These are phyloP conservation scores for Pisolithus microcarpus DNA, from an alignment of 768 basidiomycete genomes.

Conservation along the genomic window DNA sequence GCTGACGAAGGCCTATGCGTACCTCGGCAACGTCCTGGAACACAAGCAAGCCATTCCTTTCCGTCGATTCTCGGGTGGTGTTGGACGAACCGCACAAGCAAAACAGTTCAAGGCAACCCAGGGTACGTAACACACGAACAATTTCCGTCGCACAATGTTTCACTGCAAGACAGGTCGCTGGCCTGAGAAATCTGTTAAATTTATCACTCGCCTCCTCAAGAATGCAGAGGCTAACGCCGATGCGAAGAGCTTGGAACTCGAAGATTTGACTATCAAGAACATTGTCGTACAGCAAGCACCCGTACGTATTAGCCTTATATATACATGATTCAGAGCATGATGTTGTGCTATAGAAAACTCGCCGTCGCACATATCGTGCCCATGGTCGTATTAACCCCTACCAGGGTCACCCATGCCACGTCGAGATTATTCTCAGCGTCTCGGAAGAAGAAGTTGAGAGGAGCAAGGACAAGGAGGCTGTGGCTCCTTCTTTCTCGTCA, in stretches of 20 bases:
- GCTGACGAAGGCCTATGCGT: constrained; percentile 89
- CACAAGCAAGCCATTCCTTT: constrained; percentile 98
- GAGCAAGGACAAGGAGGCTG: constrained; percentile 71
- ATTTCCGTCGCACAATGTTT: background rate
- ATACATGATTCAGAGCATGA: constrained; percentile 1
- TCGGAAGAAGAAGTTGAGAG: constrained; percentile 83
- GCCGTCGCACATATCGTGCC: constrained; percentile 97
- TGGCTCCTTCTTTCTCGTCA: constrained; percentile 45
- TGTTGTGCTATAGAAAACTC: constrained; percentile 68
- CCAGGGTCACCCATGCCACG: constrained; percentile 95
- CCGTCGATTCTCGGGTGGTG: constrained; percentile 91
- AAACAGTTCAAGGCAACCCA: constrained; percentile 96
- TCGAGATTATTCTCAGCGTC: constrained; percentile 87
- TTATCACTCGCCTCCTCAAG: constrained; percentile 90
- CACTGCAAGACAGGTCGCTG: constrained; percentile 71
- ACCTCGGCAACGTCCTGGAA: constrained; percentile 89
- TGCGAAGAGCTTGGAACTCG: constrained; percentile 89
- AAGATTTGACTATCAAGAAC: constrained; percentile 91
- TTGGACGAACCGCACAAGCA: constrained; percentile 90
- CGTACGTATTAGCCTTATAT: constrained; percentile 40
- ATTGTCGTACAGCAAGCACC: constrained; percentile 99
- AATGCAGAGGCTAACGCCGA: constrained; percentile 99
- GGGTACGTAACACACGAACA: constrained; percentile 47
- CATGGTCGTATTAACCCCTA: constrained; percentile 99
- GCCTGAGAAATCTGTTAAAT: constrained; percentile 98